Conservation (phyloP, 352 stramenopile species). For the Globisporangium apiculatum region DNA sequence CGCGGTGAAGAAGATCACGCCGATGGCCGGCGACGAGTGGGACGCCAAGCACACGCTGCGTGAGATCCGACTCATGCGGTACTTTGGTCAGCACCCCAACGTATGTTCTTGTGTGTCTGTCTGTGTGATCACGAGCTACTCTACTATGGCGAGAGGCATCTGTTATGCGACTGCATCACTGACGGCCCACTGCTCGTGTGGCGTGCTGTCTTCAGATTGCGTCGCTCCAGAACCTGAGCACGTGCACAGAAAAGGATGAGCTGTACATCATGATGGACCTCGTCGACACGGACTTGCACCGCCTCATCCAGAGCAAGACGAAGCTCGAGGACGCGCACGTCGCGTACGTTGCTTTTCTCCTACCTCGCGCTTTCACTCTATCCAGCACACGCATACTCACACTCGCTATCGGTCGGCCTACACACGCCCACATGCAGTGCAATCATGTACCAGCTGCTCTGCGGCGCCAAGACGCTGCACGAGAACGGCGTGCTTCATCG, state of each 20-base stretch:
- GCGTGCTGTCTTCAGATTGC: conserved; percentile 36
- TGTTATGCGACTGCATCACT: background rate
- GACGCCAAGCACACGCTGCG: conserved; percentile 89
- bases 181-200: background rate
- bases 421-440: conserved; percentile 31
- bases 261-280: conserved; percentile 95
- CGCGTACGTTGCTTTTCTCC: conserved; percentile 26
- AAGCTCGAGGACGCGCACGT: conserved; percentile 78
- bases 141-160: too few species aligned
- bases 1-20: conserved; percentile 92
- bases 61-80: conserved; percentile 88
- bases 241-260: conserved; percentile 85
- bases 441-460: conserved; percentile 93
- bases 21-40: conserved; percentile 86
- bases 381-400: background rate
- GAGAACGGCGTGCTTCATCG: conserved; percentile 86
- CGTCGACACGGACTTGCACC: conserved; percentile 90
- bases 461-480: conserved; percentile 87
- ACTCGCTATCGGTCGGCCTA: background rate
- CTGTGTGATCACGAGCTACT: background rate
- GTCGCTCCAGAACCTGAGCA: conserved; percentile 75
- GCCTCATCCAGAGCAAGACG: conserved; percentile 85
- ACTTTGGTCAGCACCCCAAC: conserved; percentile 88
- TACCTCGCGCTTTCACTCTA: background rate
- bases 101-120: conserved; percentile 19